Conservation (phyloP, 2,329 filamentous ascomycete species). For the Coniochaeta sp. region DNA sequence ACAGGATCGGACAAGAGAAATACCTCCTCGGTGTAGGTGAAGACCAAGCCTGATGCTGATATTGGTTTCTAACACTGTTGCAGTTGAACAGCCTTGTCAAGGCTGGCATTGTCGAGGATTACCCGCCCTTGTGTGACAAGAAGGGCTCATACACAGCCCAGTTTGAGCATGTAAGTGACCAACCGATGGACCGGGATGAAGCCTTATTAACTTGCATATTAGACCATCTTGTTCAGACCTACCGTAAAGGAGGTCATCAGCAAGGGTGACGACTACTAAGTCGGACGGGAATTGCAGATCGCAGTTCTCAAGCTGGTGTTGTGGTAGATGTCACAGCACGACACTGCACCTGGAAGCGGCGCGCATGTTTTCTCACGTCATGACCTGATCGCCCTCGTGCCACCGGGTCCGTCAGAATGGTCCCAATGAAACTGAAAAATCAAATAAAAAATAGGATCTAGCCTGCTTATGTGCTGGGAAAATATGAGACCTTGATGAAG, state of each 20-base stretch:
- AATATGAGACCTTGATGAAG: too few species aligned
- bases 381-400: too few species aligned
- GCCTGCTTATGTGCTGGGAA: too few species aligned
- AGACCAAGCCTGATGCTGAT: too few species aligned
- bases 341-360: too few species aligned
- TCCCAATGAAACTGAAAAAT: too few species aligned
- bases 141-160: constrained; percentile 73
- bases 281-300: too few species aligned
- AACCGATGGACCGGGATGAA: constrained; percentile 2
- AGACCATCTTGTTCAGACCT: constrained; percentile 54
- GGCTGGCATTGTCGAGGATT: constrained; percentile 65
- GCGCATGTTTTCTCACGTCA: too few species aligned
- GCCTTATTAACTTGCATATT: not conserved
- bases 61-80: constrained; percentile 19
- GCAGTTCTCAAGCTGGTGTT: too few species aligned
- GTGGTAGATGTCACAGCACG: too few species aligned
- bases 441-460: too few species aligned
- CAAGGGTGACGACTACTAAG: constrained; percentile 60
- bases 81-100: constrained; percentile 65
- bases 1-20: constrained; percentile 68
- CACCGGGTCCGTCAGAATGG: too few species aligned
- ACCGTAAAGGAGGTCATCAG: constrained; percentile 64
- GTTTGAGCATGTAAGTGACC: constrained; percentile 62
- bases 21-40: constrained; percentile 61
- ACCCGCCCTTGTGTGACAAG: constrained; percentile 65